Evolutionary conservation across 768 basidiomycete genomes (phyloP).

Genomic region (Boletellus ananas): DNA sequence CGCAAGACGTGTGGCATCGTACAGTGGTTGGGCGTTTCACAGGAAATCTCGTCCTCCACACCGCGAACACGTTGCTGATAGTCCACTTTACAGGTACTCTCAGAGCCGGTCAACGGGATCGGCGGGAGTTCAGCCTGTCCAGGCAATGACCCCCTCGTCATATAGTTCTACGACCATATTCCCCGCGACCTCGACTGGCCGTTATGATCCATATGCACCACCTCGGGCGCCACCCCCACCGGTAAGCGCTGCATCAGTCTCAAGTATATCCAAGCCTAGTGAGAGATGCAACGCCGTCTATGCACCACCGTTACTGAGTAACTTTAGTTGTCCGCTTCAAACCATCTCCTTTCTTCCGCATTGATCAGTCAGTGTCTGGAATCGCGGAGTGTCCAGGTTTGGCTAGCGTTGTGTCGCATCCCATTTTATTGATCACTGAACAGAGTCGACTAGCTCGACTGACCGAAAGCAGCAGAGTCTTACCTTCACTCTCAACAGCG

Average conservation of each 20-base stretch:
- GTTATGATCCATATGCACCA: constrained; percentile 67
- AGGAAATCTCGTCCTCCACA: not conserved
- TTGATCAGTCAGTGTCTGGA: constrained; percentile 61
- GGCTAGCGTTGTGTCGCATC: constrained; percentile 9
- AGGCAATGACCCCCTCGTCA: constrained; percentile 16
- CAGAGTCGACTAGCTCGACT: constrained; percentile 74
- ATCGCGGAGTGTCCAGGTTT: constrained; percentile 78
- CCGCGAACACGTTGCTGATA: constrained; percentile 17
- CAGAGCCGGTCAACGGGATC: constrained; percentile 25
- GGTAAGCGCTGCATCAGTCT: constrained; percentile 34
- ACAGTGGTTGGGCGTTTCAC: constrained; percentile 6
- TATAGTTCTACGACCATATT: constrained; percentile 25
- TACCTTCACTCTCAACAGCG: constrained; percentile 60
- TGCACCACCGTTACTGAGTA: constrained; percentile 9
- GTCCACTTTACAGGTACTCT: constrained; percentile 23
- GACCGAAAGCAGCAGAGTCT: constrained; percentile 68
- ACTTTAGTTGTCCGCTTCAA: constrained; percentile 68
- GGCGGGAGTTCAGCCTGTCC: constrained; percentile 22
- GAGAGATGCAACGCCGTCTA: constrained; percentile 15
- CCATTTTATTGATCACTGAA: constrained; percentile 1
- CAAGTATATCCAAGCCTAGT: constrained; percentile 27
- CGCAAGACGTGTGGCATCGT: constrained; percentile 8
- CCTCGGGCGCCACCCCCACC: constrained; percentile 44
- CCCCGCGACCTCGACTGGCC: constrained; percentile 32
- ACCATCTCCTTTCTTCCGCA: constrained; percentile 70